Evolutionary conservation across 148 eudicot genomes (phyloP).

Genomic region (Fagopyrum tataricum): DNA sequence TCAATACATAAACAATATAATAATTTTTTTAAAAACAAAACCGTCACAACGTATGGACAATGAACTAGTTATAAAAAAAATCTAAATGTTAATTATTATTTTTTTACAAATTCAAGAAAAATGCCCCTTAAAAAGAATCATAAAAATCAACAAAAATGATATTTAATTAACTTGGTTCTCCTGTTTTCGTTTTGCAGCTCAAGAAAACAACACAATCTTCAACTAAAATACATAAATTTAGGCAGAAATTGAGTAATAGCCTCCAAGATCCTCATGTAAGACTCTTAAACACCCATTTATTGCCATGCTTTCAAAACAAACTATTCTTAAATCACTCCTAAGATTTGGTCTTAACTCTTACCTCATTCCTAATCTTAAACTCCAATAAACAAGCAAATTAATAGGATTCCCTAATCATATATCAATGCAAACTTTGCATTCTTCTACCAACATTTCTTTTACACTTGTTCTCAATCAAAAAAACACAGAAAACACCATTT

Average conservation of each 20-base stretch:
- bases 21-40: too few relatives aligned
- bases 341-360: slow-evolving; percentile 8
- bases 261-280: neutral
- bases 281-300: neutral
- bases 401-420: neutral
- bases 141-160: too few relatives aligned
- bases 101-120: too few relatives aligned
- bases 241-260: neutral
- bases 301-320: slow-evolving; percentile 6
- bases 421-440: neutral
- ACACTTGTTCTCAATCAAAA: neutral
- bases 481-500: neutral
- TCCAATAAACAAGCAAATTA: slow-evolving; percentile 5
- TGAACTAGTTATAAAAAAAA: too few relatives aligned
- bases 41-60: too few relatives aligned
- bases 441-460: neutral
- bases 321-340: slow-evolving; percentile 6
- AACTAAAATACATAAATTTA: neutral
- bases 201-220: neutral
- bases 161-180: neutral
- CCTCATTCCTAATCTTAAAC: too few relatives aligned
- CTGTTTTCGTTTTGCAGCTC: neutral
- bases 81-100: too few relatives aligned
- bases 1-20: too few relatives aligned
- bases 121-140: too few relatives aligned